Evolutionary conservation across 1,284 basidiomycete species (phyloP).

Genomic region (Fistulinella staudtii): DNA sequence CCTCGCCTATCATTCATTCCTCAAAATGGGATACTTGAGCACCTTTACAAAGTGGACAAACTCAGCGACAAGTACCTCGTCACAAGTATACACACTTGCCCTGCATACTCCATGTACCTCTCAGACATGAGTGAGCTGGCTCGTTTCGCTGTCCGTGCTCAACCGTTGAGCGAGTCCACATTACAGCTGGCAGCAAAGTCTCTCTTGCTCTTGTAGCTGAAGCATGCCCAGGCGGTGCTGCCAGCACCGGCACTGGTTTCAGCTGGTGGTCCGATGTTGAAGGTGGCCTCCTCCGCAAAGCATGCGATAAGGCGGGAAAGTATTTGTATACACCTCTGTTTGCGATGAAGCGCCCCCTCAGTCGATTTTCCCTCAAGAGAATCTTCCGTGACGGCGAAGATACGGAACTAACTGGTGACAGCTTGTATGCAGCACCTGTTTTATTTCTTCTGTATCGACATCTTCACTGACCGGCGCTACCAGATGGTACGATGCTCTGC

Average conservation of each 20-base stretch:
- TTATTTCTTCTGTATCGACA: background rate
- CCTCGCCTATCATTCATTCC: slow-evolving; percentile 21
- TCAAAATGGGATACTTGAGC: slow-evolving; percentile 10
- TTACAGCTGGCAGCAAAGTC: slow-evolving; percentile 14
- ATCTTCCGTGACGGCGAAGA: slow-evolving; percentile 7
- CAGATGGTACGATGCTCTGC: background rate
- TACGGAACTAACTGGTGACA: slow-evolving; percentile 1
- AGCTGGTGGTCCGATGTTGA: slow-evolving; percentile 9
- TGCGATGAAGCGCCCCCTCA: slow-evolving; percentile 5
- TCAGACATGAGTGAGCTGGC: slow-evolving; percentile 23
- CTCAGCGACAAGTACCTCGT: slow-evolving; percentile 21
- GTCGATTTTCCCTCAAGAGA: slow-evolving; percentile 2
- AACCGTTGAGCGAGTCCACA: background rate
- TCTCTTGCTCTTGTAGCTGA: slow-evolving; percentile 10
- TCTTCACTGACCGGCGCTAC: too few relatives aligned
- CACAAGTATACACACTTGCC: slow-evolving; percentile 16
- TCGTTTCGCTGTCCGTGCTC: background rate
- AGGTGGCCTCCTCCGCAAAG: slow-evolving; percentile 10
- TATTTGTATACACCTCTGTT: slow-evolving; percentile 12
- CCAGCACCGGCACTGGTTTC: background rate
- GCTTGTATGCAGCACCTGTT: slow-evolving; percentile 1
- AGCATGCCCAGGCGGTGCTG: background rate
- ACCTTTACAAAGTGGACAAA: slow-evolving; percentile 18
- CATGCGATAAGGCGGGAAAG: background rate
- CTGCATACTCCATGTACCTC: slow-evolving; percentile 25